These are phyloP conservation scores for Cymbidium sinense DNA, from an alignment of 106 monocot genomes.

Conservation along the genomic window DNA sequence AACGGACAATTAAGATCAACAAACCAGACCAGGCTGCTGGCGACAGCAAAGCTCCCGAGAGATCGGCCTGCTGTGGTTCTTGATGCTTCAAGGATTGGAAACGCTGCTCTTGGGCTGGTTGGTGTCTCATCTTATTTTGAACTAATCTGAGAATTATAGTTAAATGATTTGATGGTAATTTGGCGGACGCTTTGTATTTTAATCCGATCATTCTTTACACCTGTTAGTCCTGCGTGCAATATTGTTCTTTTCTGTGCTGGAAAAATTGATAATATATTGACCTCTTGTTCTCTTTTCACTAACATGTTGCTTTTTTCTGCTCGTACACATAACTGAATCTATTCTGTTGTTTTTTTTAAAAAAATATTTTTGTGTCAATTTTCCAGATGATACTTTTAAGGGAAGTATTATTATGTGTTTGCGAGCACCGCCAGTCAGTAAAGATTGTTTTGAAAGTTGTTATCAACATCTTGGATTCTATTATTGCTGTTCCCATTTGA, in stretches of 20 bases:
- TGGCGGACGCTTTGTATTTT: slow-evolving; percentile 20
- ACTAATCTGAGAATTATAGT: background rate
- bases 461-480: too few species aligned
- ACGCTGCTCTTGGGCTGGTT: background rate
- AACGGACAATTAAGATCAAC: slow-evolving; percentile 69
- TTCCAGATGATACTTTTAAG: too few species aligned
- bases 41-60: slow-evolving; percentile 40
- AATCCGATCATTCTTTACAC: slow-evolving; percentile 24
- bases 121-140: slow-evolving; percentile 1
- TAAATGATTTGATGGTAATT: background rate
- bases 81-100: background rate
- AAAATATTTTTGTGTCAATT: too few species aligned
- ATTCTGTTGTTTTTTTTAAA: too few species aligned
- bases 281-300: too few species aligned
- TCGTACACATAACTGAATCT: too few species aligned
- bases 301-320: too few species aligned
- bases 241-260: slow-evolving; percentile 1
- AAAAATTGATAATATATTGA: background rate
- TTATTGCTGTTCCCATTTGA: too few species aligned
- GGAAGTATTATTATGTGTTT: too few species aligned
- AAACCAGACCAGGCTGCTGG: slow-evolving; percentile 47
- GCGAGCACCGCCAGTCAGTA: too few species aligned
- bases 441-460: too few species aligned
- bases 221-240: background rate
- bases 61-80: slow-evolving; percentile 70